Conservation (phyloP, 345 rosid genomes). For the Balakata baccata region DNA sequence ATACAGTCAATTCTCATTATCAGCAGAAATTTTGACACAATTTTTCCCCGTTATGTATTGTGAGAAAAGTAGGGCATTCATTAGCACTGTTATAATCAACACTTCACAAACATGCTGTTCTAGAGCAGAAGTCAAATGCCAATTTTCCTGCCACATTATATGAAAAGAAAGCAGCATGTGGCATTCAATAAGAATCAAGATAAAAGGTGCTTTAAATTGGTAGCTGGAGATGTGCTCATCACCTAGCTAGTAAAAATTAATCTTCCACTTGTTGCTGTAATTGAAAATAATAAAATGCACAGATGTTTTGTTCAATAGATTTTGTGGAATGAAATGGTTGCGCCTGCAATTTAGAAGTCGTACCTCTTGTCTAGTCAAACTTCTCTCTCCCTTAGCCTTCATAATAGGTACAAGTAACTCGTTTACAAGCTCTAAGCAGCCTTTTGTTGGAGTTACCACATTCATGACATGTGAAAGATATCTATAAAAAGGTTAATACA, state of each 20-base stretch:
- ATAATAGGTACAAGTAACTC: conserved; percentile 31
- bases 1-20: no score
- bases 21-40: no score
- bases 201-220: background rate
- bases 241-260: background rate
- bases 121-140: background rate
- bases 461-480: conserved; percentile 34
- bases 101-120: background rate
- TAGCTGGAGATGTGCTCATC: background rate
- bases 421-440: conserved; percentile 30
- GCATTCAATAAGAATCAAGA: background rate
- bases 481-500: conserved; percentile 3
- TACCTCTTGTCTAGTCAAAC: conserved; percentile 36
- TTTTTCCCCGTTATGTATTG: no score
- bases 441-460: conserved; percentile 29
- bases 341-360: conserved; percentile 2
- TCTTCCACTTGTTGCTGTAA: background rate
- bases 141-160: background rate
- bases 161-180: background rate
- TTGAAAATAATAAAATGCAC: background rate
- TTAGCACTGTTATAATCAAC: background rate
- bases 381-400: conserved; percentile 30
- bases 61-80: background rate
- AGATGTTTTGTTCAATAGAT: background rate
- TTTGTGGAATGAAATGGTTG: conserved; percentile 2